Evolutionary conservation across 495 filamentous ascomycete genomes (phyloP).

Genomic region (Penicillium pulvis): DNA sequence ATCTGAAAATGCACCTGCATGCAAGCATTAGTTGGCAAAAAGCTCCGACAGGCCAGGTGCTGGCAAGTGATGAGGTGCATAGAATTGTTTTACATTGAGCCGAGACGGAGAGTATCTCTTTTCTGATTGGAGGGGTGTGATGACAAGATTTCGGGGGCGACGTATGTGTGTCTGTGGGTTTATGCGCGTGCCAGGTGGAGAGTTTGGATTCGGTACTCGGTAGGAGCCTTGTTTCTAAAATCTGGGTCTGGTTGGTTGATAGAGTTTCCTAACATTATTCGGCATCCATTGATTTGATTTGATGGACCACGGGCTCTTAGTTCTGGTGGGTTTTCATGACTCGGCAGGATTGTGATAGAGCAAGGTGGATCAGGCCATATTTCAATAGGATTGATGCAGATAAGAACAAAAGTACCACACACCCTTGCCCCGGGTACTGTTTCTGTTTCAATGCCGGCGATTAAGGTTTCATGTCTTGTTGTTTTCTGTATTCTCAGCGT

Average conservation of each 20-base stretch:
- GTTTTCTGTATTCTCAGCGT: not conserved
- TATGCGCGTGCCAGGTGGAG: slow-evolving; percentile 5
- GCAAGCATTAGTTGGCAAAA: slow-evolving; percentile 8
- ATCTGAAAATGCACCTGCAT: slow-evolving; percentile 5
- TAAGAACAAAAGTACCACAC: not conserved
- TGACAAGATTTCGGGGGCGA: slow-evolving; percentile 9
- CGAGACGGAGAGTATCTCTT: not conserved
- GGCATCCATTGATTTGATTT: not conserved
- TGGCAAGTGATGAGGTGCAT: slow-evolving; percentile 12
- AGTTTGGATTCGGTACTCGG: slow-evolving; percentile 4
- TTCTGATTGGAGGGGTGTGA: slow-evolving; percentile 5
- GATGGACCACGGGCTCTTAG: not conserved
- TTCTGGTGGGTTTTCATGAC: not conserved
- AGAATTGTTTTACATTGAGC: slow-evolving; percentile 10
- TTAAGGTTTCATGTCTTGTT: not conserved
- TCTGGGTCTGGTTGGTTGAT: not conserved
- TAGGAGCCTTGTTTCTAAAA: slow-evolving; percentile 5
- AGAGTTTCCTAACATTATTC: not conserved
- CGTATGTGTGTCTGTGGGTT: slow-evolving; percentile 8
- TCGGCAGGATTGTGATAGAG: not conserved
- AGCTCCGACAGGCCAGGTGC: not conserved
- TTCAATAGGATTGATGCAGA: slow-evolving; percentile 3
- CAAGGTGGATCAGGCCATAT: slow-evolving; percentile 5
- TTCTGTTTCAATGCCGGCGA: not conserved
- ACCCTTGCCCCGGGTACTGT: not conserved